Conservation (phyloP, 1,284 basidiomycete species). For the Pseudozyma pruni region DNA sequence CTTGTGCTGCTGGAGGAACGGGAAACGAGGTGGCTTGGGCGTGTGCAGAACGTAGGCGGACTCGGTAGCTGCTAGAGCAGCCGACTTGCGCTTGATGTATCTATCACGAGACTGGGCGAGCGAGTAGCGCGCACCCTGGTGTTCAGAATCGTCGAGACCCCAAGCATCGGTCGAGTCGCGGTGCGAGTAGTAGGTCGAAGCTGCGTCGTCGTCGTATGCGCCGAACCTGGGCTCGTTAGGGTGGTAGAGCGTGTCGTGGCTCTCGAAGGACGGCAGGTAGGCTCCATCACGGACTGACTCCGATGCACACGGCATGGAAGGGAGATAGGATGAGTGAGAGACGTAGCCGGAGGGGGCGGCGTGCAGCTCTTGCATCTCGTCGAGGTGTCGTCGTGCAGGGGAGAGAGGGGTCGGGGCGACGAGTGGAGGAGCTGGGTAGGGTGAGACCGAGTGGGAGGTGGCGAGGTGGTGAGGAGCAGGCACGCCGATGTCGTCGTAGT, state of each 20-base stretch:
- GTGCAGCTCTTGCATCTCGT: conserved; percentile 36
- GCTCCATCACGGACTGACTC: conserved; percentile 7
- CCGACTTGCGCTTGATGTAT: conserved; percentile 49
- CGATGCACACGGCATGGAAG: conserved; percentile 11
- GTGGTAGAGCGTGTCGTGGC: conserved; percentile 30
- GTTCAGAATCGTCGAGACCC: conserved; percentile 27
- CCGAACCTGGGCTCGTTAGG: neutral
- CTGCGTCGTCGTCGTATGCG: conserved; percentile 14
- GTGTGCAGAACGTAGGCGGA: conserved; percentile 19
- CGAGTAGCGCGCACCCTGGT: conserved; percentile 13
- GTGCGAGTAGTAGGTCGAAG: conserved; percentile 19
- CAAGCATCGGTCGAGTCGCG: conserved; percentile 32
- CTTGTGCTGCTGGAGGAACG: conserved; percentile 17
- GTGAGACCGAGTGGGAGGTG: conserved; percentile 27
- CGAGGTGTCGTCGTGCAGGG: neutral
- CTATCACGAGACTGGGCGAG: conserved; percentile 46
- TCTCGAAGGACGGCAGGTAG: conserved; percentile 29
- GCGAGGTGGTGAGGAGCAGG: conserved; percentile 36
- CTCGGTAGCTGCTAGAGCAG: conserved; percentile 14
- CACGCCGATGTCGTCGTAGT: conserved; percentile 33
- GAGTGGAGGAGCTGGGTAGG: conserved; percentile 20
- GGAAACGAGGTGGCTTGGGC: conserved; percentile 25
- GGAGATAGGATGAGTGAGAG: conserved; percentile 12
- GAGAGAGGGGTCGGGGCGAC: conserved; percentile 1
- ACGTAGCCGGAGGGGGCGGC: conserved; percentile 25